Conservation (phyloP, 2,329 filamentous ascomycete species). For the Colletotrichum cuscutae region DNA sequence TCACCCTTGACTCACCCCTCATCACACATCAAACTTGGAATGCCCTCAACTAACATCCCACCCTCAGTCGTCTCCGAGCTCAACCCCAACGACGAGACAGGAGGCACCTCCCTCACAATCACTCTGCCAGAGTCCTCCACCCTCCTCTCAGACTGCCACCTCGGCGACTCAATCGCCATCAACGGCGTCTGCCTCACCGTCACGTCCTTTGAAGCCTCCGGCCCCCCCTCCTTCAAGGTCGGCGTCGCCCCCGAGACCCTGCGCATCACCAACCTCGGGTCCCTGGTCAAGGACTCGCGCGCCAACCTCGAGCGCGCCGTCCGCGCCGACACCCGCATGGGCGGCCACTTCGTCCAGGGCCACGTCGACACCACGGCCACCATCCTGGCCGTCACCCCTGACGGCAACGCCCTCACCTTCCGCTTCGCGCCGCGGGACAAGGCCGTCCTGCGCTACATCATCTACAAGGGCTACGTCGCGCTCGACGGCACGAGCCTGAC, state of each 20-base stretch:
- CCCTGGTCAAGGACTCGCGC: constrained; percentile 69
- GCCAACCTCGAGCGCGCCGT: constrained; percentile 98
- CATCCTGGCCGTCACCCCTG: constrained; percentile 77
- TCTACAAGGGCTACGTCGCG: constrained; percentile 96
- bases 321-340: constrained; percentile 91
- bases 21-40: constrained; percentile 6
- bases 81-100: constrained; percentile 81
- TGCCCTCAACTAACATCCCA: constrained; percentile 35
- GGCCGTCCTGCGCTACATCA: constrained; percentile 83
- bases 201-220: constrained; percentile 60
- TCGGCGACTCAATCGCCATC: constrained; percentile 94
- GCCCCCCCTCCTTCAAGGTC: constrained; percentile 77
- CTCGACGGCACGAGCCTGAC: constrained; percentile 96
- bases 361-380: constrained; percentile 92
- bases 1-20: not conserved
- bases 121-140: constrained; percentile 70
- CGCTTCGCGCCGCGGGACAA: constrained; percentile 78
- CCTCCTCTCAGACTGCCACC: constrained; percentile 85
- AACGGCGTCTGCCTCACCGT: constrained; percentile 98
- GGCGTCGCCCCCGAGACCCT: constrained; percentile 96
- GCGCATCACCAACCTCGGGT: constrained; percentile 92
- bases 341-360: constrained; percentile 97
- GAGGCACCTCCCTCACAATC: constrained; percentile 92
- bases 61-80: constrained; percentile 83
- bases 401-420: constrained; percentile 92